Base-by-base conservation (phyloP, 768 basidiomycete species). In the Calocybe indica region DNA sequence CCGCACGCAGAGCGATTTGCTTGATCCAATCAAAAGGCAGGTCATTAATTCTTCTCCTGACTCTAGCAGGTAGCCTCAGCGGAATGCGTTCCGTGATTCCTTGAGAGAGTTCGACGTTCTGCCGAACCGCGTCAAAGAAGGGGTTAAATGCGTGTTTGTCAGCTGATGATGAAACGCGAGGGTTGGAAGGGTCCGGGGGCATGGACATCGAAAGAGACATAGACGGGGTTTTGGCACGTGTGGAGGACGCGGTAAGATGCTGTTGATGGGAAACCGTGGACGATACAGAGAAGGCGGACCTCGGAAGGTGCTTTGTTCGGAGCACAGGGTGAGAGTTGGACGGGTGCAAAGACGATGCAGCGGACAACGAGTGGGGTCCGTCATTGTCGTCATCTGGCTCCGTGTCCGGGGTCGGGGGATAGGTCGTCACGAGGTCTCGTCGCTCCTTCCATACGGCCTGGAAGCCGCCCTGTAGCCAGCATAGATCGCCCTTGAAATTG, bases 111-210 rank as follows among this genome's bases (percentile, higher is more conserved):
- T 96, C 92, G 2, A 82, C 62, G 55, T 92, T 90, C 66, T 92
- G 89, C 35, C 88, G 83, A 56, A 98, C 88, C 57, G 88, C 85
- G 65, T 98, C 94, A 55, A 91, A 97, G 70, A 98, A 98, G 7
- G 95, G 95, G 62, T 95, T 97, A 55, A 74, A 81, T 5, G 84
- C 62, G 7, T 67, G 63, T 30, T 63, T 30, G 30, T n/a, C 22
- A 13, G 30, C 22, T n/a, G 61, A 43, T 59, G 52, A 47, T 43
- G 51, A 53, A 42, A 43, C 45, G 28, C 49, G 37, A 22, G 22
- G 22, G 22, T 22, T 22, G 22, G 22, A 22, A 22, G 22, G 4
- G 22, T 4, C 4, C 22, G 22, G 22, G 22, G 22, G 22, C 22
- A 22, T 22, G 4, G 22, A 22, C 22, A 22, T 22, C 22, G 22